Conservation (phyloP, 768 basidiomycete species). For the Hemileccinum rubropunctum region DNA sequence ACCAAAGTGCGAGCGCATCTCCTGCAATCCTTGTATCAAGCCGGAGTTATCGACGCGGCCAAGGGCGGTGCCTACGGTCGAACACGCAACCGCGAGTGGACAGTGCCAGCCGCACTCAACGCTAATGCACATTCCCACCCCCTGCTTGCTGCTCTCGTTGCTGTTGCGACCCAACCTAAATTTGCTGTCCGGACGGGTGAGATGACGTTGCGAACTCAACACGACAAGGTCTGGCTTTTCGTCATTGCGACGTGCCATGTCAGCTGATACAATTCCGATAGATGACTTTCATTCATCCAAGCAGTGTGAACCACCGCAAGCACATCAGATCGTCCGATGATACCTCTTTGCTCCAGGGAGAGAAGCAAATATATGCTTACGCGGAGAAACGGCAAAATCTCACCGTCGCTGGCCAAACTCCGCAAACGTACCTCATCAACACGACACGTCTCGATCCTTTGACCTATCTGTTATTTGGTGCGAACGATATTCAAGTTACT, state of each 20-base stretch:
- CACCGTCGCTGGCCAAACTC: constrained; percentile 40
- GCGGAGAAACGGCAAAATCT: constrained; percentile 82
- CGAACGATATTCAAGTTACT: constrained; percentile 68
- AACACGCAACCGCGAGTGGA: constrained; percentile 33
- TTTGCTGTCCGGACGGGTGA: constrained; percentile 78
- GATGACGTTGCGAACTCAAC: constrained; percentile 65
- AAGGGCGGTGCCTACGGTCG: constrained; percentile 51
- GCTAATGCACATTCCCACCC: constrained; percentile 71
- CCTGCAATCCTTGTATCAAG: constrained; percentile 69
- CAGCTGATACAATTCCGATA: constrained; percentile 30
- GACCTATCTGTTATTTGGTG: constrained; percentile 90
- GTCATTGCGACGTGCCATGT: constrained; percentile 2
- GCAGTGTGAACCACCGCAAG: constrained; percentile 80
- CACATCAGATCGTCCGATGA: constrained; percentile 30
- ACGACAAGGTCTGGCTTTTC: constrained; percentile 67
- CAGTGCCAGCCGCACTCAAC: constrained; percentile 67
- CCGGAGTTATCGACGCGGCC: constrained; percentile 80
- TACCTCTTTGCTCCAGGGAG: constrained; percentile 28
- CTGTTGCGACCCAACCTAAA: constrained; percentile 85
- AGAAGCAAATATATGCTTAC: constrained; percentile 80
- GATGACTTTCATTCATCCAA: constrained; percentile 78
- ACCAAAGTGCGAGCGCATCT: constrained; percentile 79
- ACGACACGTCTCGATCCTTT: constrained; percentile 87
- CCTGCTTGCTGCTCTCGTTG: constrained; percentile 77
- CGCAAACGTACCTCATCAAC: constrained; percentile 70